These are phyloP conservation scores for Murraya paniculata DNA, from an alignment of 345 rosid genomes.

Conservation along the genomic window DNA sequence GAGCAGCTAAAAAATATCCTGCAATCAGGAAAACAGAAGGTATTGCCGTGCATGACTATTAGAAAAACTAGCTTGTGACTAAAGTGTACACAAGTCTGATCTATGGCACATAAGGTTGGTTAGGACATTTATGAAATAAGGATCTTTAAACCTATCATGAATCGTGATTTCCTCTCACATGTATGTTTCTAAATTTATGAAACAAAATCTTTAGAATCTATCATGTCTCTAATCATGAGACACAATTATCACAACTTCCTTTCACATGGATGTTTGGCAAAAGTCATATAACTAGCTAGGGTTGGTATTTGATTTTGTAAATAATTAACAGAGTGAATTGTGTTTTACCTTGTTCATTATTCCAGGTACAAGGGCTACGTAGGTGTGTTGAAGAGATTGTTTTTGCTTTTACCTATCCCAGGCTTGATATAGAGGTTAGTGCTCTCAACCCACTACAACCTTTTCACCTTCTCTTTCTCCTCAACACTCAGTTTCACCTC, in stretches of 20 bases:
- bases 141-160: not conserved
- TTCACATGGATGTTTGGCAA: not conserved
- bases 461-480: not conserved
- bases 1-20: slow-evolving; percentile 68
- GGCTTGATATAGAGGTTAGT: slow-evolving; percentile 93
- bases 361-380: slow-evolving; percentile 63
- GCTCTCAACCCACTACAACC: not conserved
- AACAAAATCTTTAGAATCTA: not conserved
- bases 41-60: slow-evolving; percentile 8
- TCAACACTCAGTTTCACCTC: not conserved
- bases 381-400: slow-evolving; percentile 88
- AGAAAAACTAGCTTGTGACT: not conserved
- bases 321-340: not conserved
- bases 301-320: slow-evolving; percentile 10
- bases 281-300: not conserved
- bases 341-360: slow-evolving; percentile 13
- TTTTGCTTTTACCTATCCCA: slow-evolving; percentile 78
- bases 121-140: not conserved
- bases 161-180: slow-evolving; percentile 1
- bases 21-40: slow-evolving; percentile 77
- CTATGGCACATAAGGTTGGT: not conserved
- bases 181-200: not conserved
- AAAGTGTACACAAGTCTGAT: not conserved
- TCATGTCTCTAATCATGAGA: not conserved
- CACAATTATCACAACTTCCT: not conserved